Percentiles rank a stretch among this genome's conserved stretches.
phyloP scores from a whole-genome alignment of 345 rosid genomes.

The Citrus trifoliata region DNA sequence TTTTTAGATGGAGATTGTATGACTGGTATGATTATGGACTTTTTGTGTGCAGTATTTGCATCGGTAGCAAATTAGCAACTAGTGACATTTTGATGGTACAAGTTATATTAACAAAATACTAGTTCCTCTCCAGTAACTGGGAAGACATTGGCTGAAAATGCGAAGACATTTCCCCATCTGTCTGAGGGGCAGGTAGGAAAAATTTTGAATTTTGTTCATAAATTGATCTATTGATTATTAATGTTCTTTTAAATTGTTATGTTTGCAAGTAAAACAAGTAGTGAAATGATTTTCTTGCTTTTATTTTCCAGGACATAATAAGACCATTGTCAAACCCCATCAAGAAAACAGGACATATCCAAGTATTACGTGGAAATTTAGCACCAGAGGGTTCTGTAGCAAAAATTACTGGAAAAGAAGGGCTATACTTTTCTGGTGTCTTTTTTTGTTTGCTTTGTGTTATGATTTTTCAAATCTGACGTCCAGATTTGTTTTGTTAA shows the following conservation, averaged over 20 bases:
- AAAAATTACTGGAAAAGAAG: constrained; percentile 98
- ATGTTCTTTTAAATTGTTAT: not conserved
- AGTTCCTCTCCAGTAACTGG: constrained; percentile 64
- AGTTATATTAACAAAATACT: constrained; percentile 8
- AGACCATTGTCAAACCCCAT: constrained; percentile 79
- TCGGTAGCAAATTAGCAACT: constrained; percentile 2
- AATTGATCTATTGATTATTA: not conserved
- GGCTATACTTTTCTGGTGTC: constrained; percentile 84
- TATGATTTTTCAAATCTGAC: not conserved
- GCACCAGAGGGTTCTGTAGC: constrained; percentile 99
- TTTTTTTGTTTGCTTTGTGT: not conserved
- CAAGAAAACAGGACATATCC: constrained; percentile 94
- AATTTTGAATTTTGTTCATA: not conserved
- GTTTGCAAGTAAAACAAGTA: not conserved
- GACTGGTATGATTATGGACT: constrained; percentile 52
- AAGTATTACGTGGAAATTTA: constrained; percentile 81
- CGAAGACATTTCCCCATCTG: constrained; percentile 58
- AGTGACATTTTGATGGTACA: not conserved
- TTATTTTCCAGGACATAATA: constrained; percentile 57
- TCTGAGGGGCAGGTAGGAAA: constrained; percentile 71
- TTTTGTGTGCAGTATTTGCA: not conserved
- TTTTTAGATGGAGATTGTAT: constrained; percentile 67
- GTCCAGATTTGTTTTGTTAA: not conserved
- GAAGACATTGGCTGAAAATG: constrained; percentile 86
- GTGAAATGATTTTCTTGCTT: not conserved